These are phyloP conservation scores for Chrysanthemum seticuspe DNA, from an alignment of 129 eudicot species.

Conservation along the genomic window DNA sequence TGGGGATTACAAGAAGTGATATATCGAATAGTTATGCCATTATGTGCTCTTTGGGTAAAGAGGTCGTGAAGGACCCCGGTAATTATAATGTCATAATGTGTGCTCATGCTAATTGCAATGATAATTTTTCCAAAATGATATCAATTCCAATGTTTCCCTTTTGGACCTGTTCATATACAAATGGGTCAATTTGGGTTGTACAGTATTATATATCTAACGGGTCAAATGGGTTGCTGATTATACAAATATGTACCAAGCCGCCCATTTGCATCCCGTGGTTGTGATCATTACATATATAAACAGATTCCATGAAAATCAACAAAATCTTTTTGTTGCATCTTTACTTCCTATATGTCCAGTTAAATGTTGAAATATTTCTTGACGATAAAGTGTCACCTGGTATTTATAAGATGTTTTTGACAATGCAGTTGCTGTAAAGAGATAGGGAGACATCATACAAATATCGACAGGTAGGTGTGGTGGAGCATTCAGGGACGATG, in stretches of 20 bases:
- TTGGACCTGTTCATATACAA: background rate
- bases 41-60: too few relatives aligned
- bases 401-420: slow-evolving; percentile 4
- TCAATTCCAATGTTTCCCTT: too few relatives aligned
- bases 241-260: too few relatives aligned
- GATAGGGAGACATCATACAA: slow-evolving; percentile 30
- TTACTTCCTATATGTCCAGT: too few relatives aligned
- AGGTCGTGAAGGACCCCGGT: too few relatives aligned
- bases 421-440: slow-evolving; percentile 47
- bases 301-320: background rate
- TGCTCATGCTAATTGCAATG: too few relatives aligned
- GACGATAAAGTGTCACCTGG: too few relatives aligned
- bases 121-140: too few relatives aligned
- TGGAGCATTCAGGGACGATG: slow-evolving; percentile 88
- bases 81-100: too few relatives aligned
- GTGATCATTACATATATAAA: background rate
- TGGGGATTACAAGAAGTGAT: too few relatives aligned
- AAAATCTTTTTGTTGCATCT: background rate
- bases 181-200: background rate
- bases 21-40: too few relatives aligned
- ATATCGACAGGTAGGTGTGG: slow-evolving; percentile 77
- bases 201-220: background rate
- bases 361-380: too few relatives aligned
- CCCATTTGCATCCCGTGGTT: background rate
- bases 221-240: background rate